Percentiles rank a stretch among this genome's conserved stretches.
Evolutionary conservation across 2,329 filamentous ascomycete species (phyloP).

Genomic region (Dactylellina haptotyla): DNA sequence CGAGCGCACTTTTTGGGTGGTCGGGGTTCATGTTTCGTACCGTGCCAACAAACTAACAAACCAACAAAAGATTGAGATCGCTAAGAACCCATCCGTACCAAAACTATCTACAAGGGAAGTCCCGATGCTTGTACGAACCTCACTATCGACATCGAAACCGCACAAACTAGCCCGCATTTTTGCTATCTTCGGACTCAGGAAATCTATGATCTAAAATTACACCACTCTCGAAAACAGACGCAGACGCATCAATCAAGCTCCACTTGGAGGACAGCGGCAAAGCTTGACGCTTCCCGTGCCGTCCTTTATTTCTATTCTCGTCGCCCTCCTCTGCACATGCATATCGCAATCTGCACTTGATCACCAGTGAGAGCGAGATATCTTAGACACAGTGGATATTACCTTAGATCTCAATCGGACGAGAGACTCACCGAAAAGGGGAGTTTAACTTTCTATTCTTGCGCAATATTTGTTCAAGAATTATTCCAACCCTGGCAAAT

Average conservation of each 20-base stretch:
- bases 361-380: background rate
- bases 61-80: too few relatives aligned
- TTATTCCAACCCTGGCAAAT: constrained; percentile 45
- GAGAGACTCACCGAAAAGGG: constrained; percentile 11
- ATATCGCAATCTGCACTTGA: constrained; percentile 4
- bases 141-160: too few relatives aligned
- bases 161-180: background rate
- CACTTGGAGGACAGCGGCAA: constrained; percentile 22
- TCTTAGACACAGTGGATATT: constrained; percentile 6
- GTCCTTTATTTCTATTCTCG: constrained; percentile 38
- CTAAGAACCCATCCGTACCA: too few relatives aligned
- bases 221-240: constrained; percentile 21
- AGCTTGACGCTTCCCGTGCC: constrained; percentile 34
- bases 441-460: constrained; percentile 19
- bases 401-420: background rate
- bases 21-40: too few relatives aligned
- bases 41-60: too few relatives aligned
- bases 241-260: constrained; percentile 8
- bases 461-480: constrained; percentile 29
- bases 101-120: too few relatives aligned
- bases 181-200: background rate
- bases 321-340: constrained; percentile 24
- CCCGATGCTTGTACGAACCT: too few relatives aligned
- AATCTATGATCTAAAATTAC: constrained; percentile 23
- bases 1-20: too few relatives aligned